Percentiles rank a stretch among this genome's conserved stretches.
Conservation (phyloP, 257 asterid genomes). For the Gardenia jasminoides region DNA sequence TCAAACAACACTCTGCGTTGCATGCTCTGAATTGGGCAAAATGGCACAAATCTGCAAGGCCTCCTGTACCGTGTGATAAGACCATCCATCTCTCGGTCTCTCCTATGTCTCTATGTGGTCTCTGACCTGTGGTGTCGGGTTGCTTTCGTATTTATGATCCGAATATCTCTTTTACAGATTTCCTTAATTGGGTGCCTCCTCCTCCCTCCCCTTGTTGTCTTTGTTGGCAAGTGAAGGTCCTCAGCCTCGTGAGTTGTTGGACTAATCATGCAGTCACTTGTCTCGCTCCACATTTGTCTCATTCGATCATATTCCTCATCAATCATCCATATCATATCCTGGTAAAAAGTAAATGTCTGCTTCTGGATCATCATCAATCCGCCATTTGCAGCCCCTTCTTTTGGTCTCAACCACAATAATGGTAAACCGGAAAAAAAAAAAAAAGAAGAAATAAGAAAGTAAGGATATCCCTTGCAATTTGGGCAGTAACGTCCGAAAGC, state of each 20-base stretch:
- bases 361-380: not conserved
- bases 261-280: constrained; percentile 21
- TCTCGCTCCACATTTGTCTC: constrained; percentile 16
- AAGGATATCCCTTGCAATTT: not conserved
- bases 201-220: constrained; percentile 13
- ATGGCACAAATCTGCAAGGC: not conserved
- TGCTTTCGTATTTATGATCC: constrained; percentile 6
- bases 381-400: not conserved
- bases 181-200: constrained; percentile 30
- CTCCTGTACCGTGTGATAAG: constrained; percentile 14
- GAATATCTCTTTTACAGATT: constrained; percentile 12
- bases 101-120: not conserved
- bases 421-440: not conserved
- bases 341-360: not conserved
- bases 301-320: not conserved
- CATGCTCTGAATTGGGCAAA: constrained; percentile 1
- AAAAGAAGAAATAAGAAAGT: not conserved
- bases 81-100: constrained; percentile 6
- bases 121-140: not conserved
- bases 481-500: not conserved
- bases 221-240: constrained; percentile 8
- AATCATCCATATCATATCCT: not conserved
- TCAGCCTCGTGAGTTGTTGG: constrained; percentile 2
- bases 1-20: not conserved
- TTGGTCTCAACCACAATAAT: not conserved